Percentiles rank a stretch among this genome's conserved stretches.
These are phyloP conservation scores for Lepiota brunneoincarnata DNA, from an alignment of 768 basidiomycete genomes.

Conservation along the genomic window DNA sequence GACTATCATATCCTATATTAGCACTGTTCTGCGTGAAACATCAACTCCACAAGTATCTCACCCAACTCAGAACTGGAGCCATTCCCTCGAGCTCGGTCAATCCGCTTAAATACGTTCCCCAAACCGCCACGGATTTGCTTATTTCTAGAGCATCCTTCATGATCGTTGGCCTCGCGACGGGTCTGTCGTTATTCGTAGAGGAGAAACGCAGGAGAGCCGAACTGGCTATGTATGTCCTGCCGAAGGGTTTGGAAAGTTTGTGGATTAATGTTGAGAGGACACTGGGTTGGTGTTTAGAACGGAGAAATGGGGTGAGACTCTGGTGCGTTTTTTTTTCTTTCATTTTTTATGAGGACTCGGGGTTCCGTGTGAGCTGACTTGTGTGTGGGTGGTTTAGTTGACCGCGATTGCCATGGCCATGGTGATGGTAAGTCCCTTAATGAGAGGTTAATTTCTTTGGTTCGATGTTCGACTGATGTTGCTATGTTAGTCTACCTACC, in stretches of 20 bases:
- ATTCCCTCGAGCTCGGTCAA: slow-evolving; percentile 21
- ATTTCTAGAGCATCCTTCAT: slow-evolving; percentile 72
- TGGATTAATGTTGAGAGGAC: slow-evolving; percentile 79
- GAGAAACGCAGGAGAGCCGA: slow-evolving; percentile 87
- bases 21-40: slow-evolving; percentile 69
- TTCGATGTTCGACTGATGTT: neutral
- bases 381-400: slow-evolving; percentile 30
- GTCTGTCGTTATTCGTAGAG: slow-evolving; percentile 81
- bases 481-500: slow-evolving; percentile 73
- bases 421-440: slow-evolving; percentile 65
- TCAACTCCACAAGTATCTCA: slow-evolving; percentile 49
- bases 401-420: slow-evolving; percentile 79
- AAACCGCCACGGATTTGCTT: slow-evolving; percentile 50
- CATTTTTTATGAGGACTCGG: slow-evolving; percentile 1
- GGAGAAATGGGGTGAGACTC: slow-evolving; percentile 75
- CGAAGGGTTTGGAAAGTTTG: slow-evolving; percentile 87
- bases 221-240: slow-evolving; percentile 89
- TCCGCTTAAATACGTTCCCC: slow-evolving; percentile 29
- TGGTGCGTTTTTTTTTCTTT: slow-evolving; percentile 52
- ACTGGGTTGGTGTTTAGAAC: slow-evolving; percentile 72
- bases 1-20: neutral
- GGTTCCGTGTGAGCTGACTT: slow-evolving; percentile 2
- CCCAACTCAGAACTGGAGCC: slow-evolving; percentile 9
- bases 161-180: slow-evolving; percentile 70
- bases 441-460: neutral